These are phyloP conservation scores for Conringia planisiliqua DNA, from an alignment of 345 rosid genomes.

Conservation along the genomic window DNA sequence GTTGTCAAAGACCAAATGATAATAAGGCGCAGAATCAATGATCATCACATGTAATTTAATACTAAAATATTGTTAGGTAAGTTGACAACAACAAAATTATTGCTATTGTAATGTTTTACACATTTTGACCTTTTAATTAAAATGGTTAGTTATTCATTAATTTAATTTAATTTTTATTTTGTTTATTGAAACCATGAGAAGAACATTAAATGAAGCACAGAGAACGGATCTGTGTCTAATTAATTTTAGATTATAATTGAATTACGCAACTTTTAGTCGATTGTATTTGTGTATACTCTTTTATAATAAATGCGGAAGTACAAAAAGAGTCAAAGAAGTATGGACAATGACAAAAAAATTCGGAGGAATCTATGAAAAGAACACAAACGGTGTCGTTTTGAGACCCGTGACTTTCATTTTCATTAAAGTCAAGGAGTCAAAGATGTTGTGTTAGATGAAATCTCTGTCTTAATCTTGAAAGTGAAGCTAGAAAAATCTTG, in stretches of 20 bases:
- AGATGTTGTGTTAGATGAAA: conserved; percentile 19
- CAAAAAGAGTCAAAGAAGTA: conserved; percentile 9
- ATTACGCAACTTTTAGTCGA: not conserved
- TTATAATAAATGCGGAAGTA: not conserved
- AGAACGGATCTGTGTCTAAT: conserved; percentile 31
- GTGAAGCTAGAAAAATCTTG: conserved; percentile 3
- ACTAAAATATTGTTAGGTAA: not conserved
- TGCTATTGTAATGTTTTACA: not conserved
- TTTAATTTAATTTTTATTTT: not conserved
- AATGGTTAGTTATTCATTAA: not conserved
- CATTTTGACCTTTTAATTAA: conserved; percentile 23
- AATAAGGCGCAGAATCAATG: conserved; percentile 3
- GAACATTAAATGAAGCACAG: conserved; percentile 8
- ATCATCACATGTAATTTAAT: conserved; percentile 16
- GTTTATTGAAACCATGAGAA: conserved; percentile 9
- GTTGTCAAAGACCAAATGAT: conserved; percentile 24
- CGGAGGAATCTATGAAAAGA: conserved; percentile 13
- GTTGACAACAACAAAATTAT: not conserved
- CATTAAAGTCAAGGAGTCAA: conserved; percentile 18
- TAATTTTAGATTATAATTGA: not conserved
- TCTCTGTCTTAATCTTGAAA: conserved; percentile 28
- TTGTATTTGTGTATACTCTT: not conserved
- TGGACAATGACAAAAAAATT: conserved; percentile 11
- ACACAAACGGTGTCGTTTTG: conserved; percentile 17
- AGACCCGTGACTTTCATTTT: conserved; percentile 29